Evolutionary conservation across 495 filamentous ascomycete genomes (phyloP).

Genomic region (Apiosordaria backusii): DNA sequence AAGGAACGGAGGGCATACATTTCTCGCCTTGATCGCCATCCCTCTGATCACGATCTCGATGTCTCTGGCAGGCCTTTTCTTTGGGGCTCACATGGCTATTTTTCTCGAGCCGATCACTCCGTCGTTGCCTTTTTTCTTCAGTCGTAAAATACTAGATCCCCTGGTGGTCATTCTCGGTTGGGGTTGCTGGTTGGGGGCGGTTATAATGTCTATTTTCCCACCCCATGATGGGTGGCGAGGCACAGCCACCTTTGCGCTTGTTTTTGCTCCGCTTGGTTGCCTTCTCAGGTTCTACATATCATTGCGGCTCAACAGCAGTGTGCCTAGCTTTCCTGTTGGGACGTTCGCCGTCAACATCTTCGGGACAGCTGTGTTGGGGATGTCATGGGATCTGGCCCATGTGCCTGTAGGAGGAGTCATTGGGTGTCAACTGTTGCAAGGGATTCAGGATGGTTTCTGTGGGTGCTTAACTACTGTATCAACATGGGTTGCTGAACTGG

Average conservation of each 20-base stretch:
- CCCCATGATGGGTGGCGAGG: constrained; percentile 72
- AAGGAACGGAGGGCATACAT: constrained; percentile 75
- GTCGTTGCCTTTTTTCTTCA: constrained; percentile 54
- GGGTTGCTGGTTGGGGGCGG: constrained; percentile 74
- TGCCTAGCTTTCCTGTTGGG: constrained; percentile 74
- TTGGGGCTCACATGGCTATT: constrained; percentile 77
- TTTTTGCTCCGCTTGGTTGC: constrained; percentile 83
- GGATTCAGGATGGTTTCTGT: constrained; percentile 87
- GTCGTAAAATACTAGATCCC: constrained; percentile 58
- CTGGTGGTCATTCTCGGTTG: constrained; percentile 59
- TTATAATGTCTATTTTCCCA: constrained; percentile 70
- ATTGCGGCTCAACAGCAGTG: constrained; percentile 61
- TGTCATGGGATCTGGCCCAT: constrained; percentile 74
- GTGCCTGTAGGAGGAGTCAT: constrained; percentile 47
- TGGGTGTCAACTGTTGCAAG: constrained; percentile 78
- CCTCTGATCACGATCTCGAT: constrained; percentile 64
- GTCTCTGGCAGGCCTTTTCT: constrained; percentile 61
- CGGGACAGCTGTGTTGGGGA: constrained; percentile 61
- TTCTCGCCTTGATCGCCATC: constrained; percentile 74
- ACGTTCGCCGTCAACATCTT: constrained; percentile 83
- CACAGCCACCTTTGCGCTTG: constrained; percentile 67
- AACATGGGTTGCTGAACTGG: constrained; percentile 83
- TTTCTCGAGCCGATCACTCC: constrained; percentile 54
- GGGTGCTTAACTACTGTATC: constrained; percentile 88
- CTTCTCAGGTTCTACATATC: constrained; percentile 70